Evolutionary conservation across 2,329 filamentous ascomycete genomes (phyloP).

Genomic region (Clarireedia hainanense): DNA sequence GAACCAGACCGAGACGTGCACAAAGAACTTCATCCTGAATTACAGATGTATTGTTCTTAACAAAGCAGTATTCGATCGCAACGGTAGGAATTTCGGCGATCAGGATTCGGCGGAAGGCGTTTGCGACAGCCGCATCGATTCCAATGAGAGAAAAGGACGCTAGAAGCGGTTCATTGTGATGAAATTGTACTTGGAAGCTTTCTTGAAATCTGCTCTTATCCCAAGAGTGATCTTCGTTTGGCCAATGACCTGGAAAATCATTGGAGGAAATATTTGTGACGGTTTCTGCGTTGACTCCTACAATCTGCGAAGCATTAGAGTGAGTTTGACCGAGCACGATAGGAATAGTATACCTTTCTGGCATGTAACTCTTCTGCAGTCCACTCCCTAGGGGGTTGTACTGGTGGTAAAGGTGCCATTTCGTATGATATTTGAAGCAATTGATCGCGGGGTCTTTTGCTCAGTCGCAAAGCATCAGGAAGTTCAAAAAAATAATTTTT

Average conservation of each 20-base stretch:
- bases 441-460: background rate
- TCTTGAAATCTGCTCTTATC: slow-evolving; percentile 63
- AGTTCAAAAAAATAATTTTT: slow-evolving; percentile 9
- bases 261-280: slow-evolving; percentile 83
- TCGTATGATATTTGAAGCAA: background rate
- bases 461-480: slow-evolving; percentile 7
- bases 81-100: slow-evolving; percentile 91
- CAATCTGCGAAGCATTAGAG: slow-evolving; percentile 46
- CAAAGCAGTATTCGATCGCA: slow-evolving; percentile 88
- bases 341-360: slow-evolving; percentile 41
- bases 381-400: background rate
- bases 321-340: background rate
- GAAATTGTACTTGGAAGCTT: slow-evolving; percentile 69
- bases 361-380: slow-evolving; percentile 48
- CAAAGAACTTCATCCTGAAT: slow-evolving; percentile 97
- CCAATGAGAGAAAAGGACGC: slow-evolving; percentile 86
- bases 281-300: slow-evolving; percentile 83
- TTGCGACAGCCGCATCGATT: slow-evolving; percentile 86
- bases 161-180: slow-evolving; percentile 71
- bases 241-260: slow-evolving; percentile 87
- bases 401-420: slow-evolving; percentile 20
- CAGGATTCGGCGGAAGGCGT: slow-evolving; percentile 94
- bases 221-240: slow-evolving; percentile 81
- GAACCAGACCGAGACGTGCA: slow-evolving; percentile 82
- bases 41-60: slow-evolving; percentile 94